Conservation (phyloP, 768 basidiomycete species). For the Dentipellis sp. region DNA sequence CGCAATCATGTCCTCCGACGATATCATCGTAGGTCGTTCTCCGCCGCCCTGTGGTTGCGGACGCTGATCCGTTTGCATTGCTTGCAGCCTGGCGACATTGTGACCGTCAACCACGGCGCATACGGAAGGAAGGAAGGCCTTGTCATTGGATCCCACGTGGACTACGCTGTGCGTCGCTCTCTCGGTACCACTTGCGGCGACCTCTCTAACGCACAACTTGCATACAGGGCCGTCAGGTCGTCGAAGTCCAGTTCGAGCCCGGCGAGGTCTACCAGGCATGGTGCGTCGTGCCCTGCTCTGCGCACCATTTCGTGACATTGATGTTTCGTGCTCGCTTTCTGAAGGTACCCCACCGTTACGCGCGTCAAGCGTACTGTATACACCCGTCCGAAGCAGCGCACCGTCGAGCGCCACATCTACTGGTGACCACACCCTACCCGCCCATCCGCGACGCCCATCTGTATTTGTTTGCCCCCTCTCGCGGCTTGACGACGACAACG, state of each 20-base stretch:
- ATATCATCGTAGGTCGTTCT: conserved; percentile 15
- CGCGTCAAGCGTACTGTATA: conserved; percentile 68
- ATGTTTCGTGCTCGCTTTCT: conserved; percentile 4
- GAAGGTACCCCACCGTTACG: conserved; percentile 70
- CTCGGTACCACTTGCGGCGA: background rate
- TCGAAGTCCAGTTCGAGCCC: conserved; percentile 74
- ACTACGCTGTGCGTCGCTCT: conserved; percentile 47
- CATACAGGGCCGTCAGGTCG: conserved; percentile 65
- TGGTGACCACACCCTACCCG: conserved; percentile 35
- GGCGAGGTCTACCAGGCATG: conserved; percentile 62
- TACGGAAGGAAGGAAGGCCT: conserved; percentile 69
- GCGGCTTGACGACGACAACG: conserved; percentile 4
- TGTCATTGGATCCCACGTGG: conserved; percentile 67
- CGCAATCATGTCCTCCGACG: conserved; percentile 1
- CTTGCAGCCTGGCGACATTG: conserved; percentile 67
- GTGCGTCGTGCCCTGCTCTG: conserved; percentile 22
- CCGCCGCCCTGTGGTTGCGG: background rate
- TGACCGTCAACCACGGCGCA: conserved; percentile 58
- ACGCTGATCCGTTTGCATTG: background rate
- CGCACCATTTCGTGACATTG: background rate
- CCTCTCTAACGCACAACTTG: background rate
- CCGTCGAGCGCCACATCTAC: conserved; percentile 67
- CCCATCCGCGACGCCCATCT: background rate
- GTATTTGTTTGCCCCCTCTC: background rate
- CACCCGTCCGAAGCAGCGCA: conserved; percentile 37